Conservation (phyloP, 768 basidiomycete genomes). For the Suillus brevipes region DNA sequence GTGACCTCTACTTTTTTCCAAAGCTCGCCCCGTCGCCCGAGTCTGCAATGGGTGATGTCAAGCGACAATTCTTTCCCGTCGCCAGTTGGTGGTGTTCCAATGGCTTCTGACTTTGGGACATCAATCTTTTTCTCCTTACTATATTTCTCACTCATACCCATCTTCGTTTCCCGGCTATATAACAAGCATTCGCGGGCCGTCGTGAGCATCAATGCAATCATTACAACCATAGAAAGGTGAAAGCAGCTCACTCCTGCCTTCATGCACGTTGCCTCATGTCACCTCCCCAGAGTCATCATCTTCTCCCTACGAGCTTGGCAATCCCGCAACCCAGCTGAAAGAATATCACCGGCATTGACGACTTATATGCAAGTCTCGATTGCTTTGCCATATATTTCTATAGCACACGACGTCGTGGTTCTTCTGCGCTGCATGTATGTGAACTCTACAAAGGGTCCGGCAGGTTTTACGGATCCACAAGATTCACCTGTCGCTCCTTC, state of each 20-base stretch:
- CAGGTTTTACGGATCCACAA: constrained; percentile 24
- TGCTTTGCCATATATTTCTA: constrained; percentile 30
- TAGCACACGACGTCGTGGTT: constrained; percentile 36
- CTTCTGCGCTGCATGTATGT: constrained; percentile 40
- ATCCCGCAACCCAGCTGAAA: constrained; percentile 16
- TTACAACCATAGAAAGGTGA: constrained; percentile 42
- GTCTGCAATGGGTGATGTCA: constrained; percentile 9
- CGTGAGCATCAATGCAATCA: constrained; percentile 35
- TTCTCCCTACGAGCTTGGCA: constrained; percentile 23
- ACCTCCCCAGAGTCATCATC: constrained; percentile 17
- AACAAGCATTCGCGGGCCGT: constrained; percentile 37
- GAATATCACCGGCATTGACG: constrained; percentile 14
- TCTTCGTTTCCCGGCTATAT: constrained; percentile 36
- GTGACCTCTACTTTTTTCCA: constrained; percentile 1
- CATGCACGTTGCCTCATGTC: background rate
- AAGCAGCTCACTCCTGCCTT: background rate
- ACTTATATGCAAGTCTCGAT: constrained; percentile 22
- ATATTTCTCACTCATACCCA: constrained; percentile 38
- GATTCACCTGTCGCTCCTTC: constrained; percentile 23
- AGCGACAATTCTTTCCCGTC: constrained; percentile 36
- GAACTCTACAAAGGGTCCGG: constrained; percentile 37
- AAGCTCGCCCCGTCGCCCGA: background rate
- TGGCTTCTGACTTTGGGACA: constrained; percentile 42
- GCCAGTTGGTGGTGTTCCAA: constrained; percentile 43
- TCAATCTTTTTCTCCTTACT: constrained; percentile 43